Percentiles rank a stretch among this genome's conserved stretches.
Evolutionary conservation across 1,139 yeast species (phyloP).

Genomic region (Geotrichum macrosporum): DNA sequence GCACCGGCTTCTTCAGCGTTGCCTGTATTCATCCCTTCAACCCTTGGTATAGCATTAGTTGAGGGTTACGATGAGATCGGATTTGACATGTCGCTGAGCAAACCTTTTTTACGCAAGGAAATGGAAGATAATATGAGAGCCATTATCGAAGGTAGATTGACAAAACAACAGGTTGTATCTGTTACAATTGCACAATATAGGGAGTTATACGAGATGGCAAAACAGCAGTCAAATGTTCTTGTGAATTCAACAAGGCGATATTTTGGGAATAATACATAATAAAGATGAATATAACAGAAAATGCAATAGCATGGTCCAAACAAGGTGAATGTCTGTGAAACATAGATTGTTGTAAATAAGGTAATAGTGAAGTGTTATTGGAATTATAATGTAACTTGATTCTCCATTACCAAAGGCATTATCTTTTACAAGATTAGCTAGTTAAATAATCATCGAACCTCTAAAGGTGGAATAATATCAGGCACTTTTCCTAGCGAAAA

Average conservation of each 20-base stretch:
- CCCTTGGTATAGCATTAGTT: conserved; percentile 79
- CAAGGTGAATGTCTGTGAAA: no score
- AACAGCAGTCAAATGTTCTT: conserved; percentile 28
- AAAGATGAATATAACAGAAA: background rate
- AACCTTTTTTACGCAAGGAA: conserved; percentile 79
- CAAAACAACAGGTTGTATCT: conserved; percentile 52
- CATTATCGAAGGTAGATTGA: conserved; percentile 61
- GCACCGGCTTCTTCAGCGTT: conserved; percentile 15
- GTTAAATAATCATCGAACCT: conserved; percentile 38
- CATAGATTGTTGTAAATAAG: no score
- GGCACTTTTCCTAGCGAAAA: conserved; percentile 71
- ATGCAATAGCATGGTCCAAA: no score
- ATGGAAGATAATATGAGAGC: conserved; percentile 64
- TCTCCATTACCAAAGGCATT: no score
- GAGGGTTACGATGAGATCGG: conserved; percentile 84
- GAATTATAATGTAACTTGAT: no score
- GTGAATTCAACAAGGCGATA: conserved; percentile 17
- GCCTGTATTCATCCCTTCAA: conserved; percentile 60
- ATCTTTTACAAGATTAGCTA: no score
- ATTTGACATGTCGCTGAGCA: conserved; percentile 68
- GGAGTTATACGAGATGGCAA: conserved; percentile 41
- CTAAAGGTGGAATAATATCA: conserved; percentile 71
- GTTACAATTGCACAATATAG: conserved; percentile 58
- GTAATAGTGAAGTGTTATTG: no score
- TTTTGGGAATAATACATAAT: background rate